Conservation (phyloP, 805 yeast genomes). For the Candida tibetensis region DNA sequence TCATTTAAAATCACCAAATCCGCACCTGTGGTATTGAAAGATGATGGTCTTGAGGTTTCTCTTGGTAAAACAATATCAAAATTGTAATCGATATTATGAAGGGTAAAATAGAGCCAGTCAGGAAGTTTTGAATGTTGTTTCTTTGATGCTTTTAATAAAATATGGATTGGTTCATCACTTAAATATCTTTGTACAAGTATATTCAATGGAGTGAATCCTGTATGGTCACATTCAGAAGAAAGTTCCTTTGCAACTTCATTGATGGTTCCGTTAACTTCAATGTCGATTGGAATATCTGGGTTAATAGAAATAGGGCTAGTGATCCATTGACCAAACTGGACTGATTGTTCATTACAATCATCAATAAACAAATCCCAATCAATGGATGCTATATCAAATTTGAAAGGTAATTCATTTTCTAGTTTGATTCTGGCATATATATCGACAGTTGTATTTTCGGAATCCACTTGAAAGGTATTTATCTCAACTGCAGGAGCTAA, state of each 20-base stretch:
- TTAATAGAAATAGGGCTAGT: constrained; percentile 10
- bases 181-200: constrained; percentile 17
- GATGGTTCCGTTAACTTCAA: constrained; percentile 21
- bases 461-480: constrained; percentile 11
- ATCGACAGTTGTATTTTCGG: constrained; percentile 9
- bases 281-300: constrained; percentile 14
- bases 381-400: constrained; percentile 17
- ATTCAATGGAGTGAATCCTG: constrained; percentile 20
- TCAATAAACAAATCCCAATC: constrained; percentile 28
- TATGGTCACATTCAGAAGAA: constrained; percentile 17
- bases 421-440: constrained; percentile 10
- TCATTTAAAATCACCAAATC: background rate
- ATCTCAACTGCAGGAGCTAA: constrained; percentile 16
- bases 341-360: constrained; percentile 21
- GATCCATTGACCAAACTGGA: constrained; percentile 24
- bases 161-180: constrained; percentile 15
- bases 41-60: background rate
- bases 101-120: constrained; percentile 22
- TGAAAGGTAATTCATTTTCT: constrained; percentile 16
- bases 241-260: constrained; percentile 17
- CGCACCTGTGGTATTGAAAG: background rate
- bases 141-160: constrained; percentile 18
- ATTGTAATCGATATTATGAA: constrained; percentile 12
- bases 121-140: constrained; percentile 16
- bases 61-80: constrained; percentile 15